A percentile compares a stretch with the other conserved stretches of the same genome.
phyloP scores from a whole-genome alignment of 345 rosid genomes.

The Bretschneidera sinensis region DNA sequence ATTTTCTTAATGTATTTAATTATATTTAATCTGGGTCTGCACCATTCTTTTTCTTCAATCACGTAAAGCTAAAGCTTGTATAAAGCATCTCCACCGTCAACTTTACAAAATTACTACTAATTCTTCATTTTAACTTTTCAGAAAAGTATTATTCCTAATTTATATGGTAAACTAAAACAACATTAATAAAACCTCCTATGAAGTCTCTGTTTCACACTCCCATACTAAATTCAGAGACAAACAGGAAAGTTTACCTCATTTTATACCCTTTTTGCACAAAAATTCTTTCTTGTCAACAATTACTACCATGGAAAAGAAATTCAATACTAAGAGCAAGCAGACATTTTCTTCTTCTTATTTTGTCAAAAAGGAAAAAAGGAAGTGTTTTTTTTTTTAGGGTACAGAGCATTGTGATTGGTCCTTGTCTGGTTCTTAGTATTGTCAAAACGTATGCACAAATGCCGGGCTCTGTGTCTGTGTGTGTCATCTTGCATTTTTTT shows the following conservation, averaged over 20 bases:
- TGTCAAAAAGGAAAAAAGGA: no score
- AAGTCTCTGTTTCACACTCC: no score
- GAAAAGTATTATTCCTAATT: background rate
- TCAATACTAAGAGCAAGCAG: no score
- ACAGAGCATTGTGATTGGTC: background rate
- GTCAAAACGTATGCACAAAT: background rate
- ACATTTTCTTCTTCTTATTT: no score
- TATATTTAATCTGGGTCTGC: background rate
- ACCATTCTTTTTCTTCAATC: slow-evolving; percentile 14
- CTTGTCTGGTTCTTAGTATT: slow-evolving; percentile 3
- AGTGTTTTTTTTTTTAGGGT: background rate
- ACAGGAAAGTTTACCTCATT: no score
- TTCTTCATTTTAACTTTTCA: background rate
- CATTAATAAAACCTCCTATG: background rate
- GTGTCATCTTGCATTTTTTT: slow-evolving; percentile 9
- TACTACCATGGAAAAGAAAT: no score
- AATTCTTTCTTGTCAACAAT: no score
- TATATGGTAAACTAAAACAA: background rate
- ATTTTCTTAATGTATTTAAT: slow-evolving; percentile 7
- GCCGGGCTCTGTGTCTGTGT: background rate
- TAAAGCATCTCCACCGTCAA: slow-evolving; percentile 32
- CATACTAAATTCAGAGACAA: no score
- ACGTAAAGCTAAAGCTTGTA: slow-evolving; percentile 40
- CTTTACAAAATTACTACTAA: slow-evolving; percentile 17
- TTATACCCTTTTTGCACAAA: no score